phyloP scores from a whole-genome alignment of 2,329 filamentous ascomycete species.

The Dryadomyces quercus-mongolicae region DNA sequence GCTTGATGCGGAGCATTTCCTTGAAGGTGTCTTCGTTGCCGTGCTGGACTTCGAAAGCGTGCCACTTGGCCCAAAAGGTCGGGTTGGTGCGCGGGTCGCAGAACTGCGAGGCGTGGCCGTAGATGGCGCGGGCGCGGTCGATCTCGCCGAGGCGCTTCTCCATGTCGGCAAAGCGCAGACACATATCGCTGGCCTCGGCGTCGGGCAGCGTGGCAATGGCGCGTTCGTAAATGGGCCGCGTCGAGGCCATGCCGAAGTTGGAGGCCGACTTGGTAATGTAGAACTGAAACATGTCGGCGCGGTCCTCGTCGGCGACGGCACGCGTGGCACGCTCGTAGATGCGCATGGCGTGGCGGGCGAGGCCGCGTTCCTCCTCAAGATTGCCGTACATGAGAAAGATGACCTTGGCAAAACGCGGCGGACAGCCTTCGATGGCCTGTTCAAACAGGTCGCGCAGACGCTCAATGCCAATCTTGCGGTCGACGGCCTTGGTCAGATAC shows the following conservation, averaged over 20 bases:
- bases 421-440: conserved; percentile 89
- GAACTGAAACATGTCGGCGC: conserved; percentile 97
- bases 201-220: conserved; percentile 91
- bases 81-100: conserved; percentile 87
- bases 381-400: conserved; percentile 98
- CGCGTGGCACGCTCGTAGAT: conserved; percentile 97
- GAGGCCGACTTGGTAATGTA: conserved; percentile 86
- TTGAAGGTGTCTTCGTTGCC: conserved; percentile 99
- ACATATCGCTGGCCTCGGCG: conserved; percentile 91
- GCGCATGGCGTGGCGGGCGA: conserved; percentile 93
- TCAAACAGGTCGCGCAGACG: conserved; percentile 90
- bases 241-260: conserved; percentile 93
- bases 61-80: conserved; percentile 93
- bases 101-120: conserved; percentile 92
- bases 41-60: conserved; percentile 92
- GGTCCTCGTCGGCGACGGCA: conserved; percentile 87
- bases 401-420: conserved; percentile 89
- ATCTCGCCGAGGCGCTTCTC: conserved; percentile 48
- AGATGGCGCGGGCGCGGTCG: conserved; percentile 88
- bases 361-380: conserved; percentile 85
- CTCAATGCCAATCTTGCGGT: conserved; percentile 92
- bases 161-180: conserved; percentile 81
- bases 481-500: conserved; percentile 93
- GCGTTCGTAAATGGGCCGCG: conserved; percentile 88
- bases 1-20: conserved; percentile 96